A percentile compares a stretch with the other conserved stretches of the same genome.
These are phyloP conservation scores for Metarhizium sp. DNA, from an alignment of 2,329 filamentous ascomycete species.

Conservation along the genomic window DNA sequence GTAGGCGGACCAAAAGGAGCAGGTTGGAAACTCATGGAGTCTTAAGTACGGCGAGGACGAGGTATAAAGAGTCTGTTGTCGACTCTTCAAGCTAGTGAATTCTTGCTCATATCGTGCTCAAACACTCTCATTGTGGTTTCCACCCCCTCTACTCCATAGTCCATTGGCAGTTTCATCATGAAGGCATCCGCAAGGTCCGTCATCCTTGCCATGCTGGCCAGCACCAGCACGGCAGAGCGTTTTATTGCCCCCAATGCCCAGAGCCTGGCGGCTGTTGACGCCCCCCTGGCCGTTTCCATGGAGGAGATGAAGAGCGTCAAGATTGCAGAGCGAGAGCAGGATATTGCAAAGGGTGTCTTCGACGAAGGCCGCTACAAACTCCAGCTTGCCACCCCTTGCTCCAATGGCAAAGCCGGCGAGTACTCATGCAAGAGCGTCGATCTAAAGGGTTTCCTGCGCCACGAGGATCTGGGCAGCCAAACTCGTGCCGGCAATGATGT, in stretches of 20 bases:
- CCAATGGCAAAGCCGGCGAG: constrained; percentile 22
- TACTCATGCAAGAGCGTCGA: constrained; percentile 29
- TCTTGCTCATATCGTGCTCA: background rate
- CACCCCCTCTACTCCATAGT: background rate
- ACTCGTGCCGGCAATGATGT: constrained; percentile 28
- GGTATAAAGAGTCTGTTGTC: background rate
- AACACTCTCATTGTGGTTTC: background rate
- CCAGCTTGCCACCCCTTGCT: constrained; percentile 11
- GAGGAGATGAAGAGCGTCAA: background rate
- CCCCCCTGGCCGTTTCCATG: background rate
- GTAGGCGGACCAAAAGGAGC: too few relatives aligned
- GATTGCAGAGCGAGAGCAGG: background rate
- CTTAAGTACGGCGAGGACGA: background rate
- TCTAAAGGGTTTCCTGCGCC: constrained; percentile 26
- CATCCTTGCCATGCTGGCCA: background rate
- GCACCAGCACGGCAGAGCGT: background rate
- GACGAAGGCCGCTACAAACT: constrained; percentile 8
- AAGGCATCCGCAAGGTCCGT: background rate
- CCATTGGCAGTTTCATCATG: background rate
- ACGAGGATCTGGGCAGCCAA: constrained; percentile 26
- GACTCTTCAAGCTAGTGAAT: background rate
- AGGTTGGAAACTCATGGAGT: background rate
- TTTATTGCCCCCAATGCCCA: background rate
- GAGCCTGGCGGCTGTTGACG: background rate
- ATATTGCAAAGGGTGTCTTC: constrained; percentile 4